These are phyloP conservation scores for Leucocoprinus sp. DNA, from an alignment of 768 basidiomycete species.

Conservation along the genomic window DNA sequence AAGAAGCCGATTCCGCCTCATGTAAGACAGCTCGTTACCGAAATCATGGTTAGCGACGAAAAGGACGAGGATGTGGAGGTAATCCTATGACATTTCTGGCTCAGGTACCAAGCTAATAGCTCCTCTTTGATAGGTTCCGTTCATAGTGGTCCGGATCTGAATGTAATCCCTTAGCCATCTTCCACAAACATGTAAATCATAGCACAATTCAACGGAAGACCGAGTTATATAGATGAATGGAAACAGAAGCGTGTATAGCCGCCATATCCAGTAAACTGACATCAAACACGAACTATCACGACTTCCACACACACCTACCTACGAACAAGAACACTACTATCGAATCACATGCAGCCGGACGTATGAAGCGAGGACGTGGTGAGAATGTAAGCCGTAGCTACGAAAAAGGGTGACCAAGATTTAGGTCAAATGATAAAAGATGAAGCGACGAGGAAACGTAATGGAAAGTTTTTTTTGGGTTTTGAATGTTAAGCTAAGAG, in stretches of 20 bases:
- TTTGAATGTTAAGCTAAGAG: constrained; percentile 4
- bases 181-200: neutral
- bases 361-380: constrained; percentile 13
- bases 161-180: neutral
- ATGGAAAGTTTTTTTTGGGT: constrained; percentile 16
- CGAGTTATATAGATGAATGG: constrained; percentile 4
- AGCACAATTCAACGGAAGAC: neutral
- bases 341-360: constrained; percentile 8
- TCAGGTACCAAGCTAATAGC: neutral
- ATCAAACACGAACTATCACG: constrained; percentile 17
- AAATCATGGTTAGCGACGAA: constrained; percentile 91
- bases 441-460: constrained; percentile 25
- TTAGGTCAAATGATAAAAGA: constrained; percentile 20
- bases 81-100: constrained; percentile 7
- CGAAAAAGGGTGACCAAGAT: constrained; percentile 14
- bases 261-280: constrained; percentile 22
- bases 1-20: constrained; percentile 88
- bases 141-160: constrained; percentile 68
- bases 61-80: constrained; percentile 95
- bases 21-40: constrained; percentile 79
- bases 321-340: constrained; percentile 19
- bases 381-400: constrained; percentile 14
- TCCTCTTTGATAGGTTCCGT: constrained; percentile 59
- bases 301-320: constrained; percentile 33
- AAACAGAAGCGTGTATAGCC: constrained; percentile 26